A percentile compares a stretch with the other conserved stretches of the same genome.
Evolutionary conservation across 1,284 basidiomycete species (phyloP).

Genomic region (Crocinoboletus sp.): DNA sequence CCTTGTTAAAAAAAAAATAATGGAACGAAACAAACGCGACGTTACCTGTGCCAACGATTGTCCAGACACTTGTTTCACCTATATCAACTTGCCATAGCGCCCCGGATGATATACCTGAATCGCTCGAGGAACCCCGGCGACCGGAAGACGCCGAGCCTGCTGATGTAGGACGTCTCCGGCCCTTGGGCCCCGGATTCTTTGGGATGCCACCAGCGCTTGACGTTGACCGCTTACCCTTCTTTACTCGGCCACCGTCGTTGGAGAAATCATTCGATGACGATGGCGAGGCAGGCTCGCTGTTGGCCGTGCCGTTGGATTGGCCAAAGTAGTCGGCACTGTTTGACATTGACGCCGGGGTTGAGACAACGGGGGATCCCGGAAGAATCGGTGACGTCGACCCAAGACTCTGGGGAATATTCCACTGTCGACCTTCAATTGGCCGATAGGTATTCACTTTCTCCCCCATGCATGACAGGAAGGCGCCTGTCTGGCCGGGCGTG

Average conservation of each 20-base stretch:
- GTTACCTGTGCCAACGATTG: slow-evolving; percentile 83
- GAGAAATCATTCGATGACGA: slow-evolving; percentile 63
- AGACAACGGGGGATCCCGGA: slow-evolving; percentile 63
- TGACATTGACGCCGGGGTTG: slow-evolving; percentile 57
- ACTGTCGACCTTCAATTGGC: slow-evolving; percentile 76
- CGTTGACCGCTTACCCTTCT: slow-evolving; percentile 69
- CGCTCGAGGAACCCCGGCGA: slow-evolving; percentile 59
- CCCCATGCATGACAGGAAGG: slow-evolving; percentile 83
- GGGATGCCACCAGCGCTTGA: slow-evolving; percentile 64
- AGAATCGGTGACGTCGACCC: slow-evolving; percentile 58
- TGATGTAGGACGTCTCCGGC: slow-evolving; percentile 66
- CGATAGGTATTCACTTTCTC: slow-evolving; percentile 87
- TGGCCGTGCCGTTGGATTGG: slow-evolving; percentile 37
- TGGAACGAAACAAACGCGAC: slow-evolving; percentile 15
- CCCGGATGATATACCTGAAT: slow-evolving; percentile 65
- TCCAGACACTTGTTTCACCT: slow-evolving; percentile 90
- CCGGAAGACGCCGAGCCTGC: slow-evolving; percentile 66
- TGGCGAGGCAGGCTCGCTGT: slow-evolving; percentile 65
- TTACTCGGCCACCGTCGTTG: slow-evolving; percentile 78
- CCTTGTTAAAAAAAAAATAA: slow-evolving; percentile 12
- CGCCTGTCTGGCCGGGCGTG: slow-evolving; percentile 68
- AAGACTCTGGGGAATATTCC: slow-evolving; percentile 45
- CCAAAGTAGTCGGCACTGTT: slow-evolving; percentile 58
- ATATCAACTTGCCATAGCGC: slow-evolving; percentile 86
- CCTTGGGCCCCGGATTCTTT: slow-evolving; percentile 57